Base-by-base conservation (phyloP, 2,329 filamentous ascomycete species). In the Xylariaceae sp. region DNA sequence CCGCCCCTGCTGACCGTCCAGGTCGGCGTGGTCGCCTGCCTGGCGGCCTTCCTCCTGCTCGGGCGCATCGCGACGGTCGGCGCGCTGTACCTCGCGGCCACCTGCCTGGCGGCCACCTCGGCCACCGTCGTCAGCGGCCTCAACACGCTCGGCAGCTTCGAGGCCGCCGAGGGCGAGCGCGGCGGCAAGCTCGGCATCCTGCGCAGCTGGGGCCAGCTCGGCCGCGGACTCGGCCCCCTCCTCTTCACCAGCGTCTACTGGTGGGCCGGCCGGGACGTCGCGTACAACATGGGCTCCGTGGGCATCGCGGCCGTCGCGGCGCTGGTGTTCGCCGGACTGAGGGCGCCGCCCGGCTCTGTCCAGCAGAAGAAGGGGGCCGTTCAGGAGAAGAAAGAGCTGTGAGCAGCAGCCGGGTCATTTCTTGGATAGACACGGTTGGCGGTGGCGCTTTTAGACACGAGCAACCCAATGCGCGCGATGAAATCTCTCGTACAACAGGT, bases 211-310 rank as follows among this genome's bases (percentile, higher is more conserved):
- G 90, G 92, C 5, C 92, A 98, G 66, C 72, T 89, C 4, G 92
- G 92, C 3, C 74, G 92, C 21, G 87, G 89, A 0, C 59, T 94
- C 9, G 92, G 92, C 0, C 92, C 92, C 0, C 58, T 98, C 4
- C 63, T 94, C 22, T 98, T 98, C 56, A 96, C 92, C 42, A 87
- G 86, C 31, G 68, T 98, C 36, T 98, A 98, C 64, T 98, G 92
- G 92, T 98, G 92, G 92, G 89, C 87, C 5, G 92, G 92, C 0
- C 70, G 92, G 29, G 83, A 93, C 53, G 71, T 79, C 9, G 92
- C 92, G 2, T 98, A 96, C 58, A 70, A 68, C 1, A 70, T 87
- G 49, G 92, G 92, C 4, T 83, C 86, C 0, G 68, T 75, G 10
- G 88, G 87, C 5, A 94, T 96, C 66, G 59, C 83, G 5, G 75